A percentile compares a stretch with the other conserved stretches of the same genome.
Conservation (phyloP, 768 basidiomycete species). For the Vishniacozyma victoriae region DNA sequence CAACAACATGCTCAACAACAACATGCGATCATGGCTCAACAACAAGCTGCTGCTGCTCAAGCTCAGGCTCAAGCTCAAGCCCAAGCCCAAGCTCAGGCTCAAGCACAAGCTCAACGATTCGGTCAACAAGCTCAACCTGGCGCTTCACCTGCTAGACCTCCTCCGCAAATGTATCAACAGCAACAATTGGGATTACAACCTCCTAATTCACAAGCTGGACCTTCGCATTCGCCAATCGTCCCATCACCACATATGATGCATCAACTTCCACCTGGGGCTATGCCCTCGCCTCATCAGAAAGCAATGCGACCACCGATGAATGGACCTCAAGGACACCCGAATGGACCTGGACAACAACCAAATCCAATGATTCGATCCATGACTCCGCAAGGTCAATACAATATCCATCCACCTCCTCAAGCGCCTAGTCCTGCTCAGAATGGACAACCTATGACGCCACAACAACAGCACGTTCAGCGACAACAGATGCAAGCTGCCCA, state of each 20-base stretch:
- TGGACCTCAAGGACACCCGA: no score
- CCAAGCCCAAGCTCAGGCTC: neutral
- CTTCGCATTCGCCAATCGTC: slow-evolving; percentile 28
- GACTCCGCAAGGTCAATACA: slow-evolving; percentile 25
- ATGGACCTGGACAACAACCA: slow-evolving; percentile 2
- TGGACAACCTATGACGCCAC: slow-evolving; percentile 9
- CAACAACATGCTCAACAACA: slow-evolving; percentile 21
- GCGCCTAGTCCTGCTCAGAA: slow-evolving; percentile 4
- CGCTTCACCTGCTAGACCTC: slow-evolving; percentile 16
- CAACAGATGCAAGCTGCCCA: slow-evolving; percentile 17
- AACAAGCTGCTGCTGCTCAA: slow-evolving; percentile 5
- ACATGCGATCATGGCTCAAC: slow-evolving; percentile 18
- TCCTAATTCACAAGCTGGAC: slow-evolving; percentile 26
- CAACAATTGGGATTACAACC: slow-evolving; percentile 17
- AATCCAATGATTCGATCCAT: slow-evolving; percentile 28
- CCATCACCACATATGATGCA: slow-evolving; percentile 38
- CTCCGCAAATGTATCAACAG: slow-evolving; percentile 28
- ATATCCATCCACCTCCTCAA: slow-evolving; percentile 2
- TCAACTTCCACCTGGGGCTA: slow-evolving; percentile 23
- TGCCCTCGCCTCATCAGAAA: slow-evolving; percentile 37
- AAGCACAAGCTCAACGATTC: slow-evolving; percentile 20
- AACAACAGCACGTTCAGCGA: slow-evolving; percentile 19
- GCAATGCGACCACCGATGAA: slow-evolving; percentile 29
- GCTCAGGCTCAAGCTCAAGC: neutral
- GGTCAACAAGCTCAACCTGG: slow-evolving; percentile 21